These are phyloP conservation scores for Xylariaceae sp. DNA, from an alignment of 2,329 filamentous ascomycete species.

Conservation along the genomic window DNA sequence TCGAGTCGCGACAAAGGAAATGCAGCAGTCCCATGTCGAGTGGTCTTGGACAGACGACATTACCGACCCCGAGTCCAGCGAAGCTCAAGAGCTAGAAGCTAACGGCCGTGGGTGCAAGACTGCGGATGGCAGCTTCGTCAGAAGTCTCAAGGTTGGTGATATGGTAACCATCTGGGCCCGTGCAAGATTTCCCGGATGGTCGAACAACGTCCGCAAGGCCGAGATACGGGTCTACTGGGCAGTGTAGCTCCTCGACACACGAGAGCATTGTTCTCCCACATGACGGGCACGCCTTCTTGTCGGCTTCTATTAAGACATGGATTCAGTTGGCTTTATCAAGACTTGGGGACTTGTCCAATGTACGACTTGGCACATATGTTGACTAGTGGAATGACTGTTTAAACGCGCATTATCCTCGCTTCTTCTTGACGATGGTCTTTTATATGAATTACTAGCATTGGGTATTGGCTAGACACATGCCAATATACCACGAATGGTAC, in stretches of 20 bases:
- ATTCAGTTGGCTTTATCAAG: background rate
- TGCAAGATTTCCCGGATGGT: constrained; percentile 53
- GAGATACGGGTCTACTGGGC: constrained; percentile 58
- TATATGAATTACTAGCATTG: too few species aligned
- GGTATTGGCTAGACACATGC: too few species aligned
- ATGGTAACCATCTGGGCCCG: constrained; percentile 59
- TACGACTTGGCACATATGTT: background rate
- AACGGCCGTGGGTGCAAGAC: constrained; percentile 49
- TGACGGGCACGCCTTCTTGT: background rate
- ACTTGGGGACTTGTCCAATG: background rate
- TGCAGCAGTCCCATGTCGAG: constrained; percentile 44
- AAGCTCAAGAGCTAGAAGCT: constrained; percentile 36
- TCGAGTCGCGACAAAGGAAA: constrained; percentile 34
- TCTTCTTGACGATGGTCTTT: background rate
- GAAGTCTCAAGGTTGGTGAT: constrained; percentile 54
- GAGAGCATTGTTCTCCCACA: background rate
- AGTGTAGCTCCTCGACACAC: background rate
- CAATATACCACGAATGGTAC: too few species aligned
- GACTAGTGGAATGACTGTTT: background rate
- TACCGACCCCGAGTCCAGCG: constrained; percentile 42
- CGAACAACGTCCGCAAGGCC: constrained; percentile 47
- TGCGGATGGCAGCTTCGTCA: constrained; percentile 53
- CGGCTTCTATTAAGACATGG: background rate
- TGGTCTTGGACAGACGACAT: constrained; percentile 52
- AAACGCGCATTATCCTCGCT: background rate